Base-by-base conservation (phyloP, 2,329 filamentous ascomycete species). In the Aspergillus tanneri region DNA sequence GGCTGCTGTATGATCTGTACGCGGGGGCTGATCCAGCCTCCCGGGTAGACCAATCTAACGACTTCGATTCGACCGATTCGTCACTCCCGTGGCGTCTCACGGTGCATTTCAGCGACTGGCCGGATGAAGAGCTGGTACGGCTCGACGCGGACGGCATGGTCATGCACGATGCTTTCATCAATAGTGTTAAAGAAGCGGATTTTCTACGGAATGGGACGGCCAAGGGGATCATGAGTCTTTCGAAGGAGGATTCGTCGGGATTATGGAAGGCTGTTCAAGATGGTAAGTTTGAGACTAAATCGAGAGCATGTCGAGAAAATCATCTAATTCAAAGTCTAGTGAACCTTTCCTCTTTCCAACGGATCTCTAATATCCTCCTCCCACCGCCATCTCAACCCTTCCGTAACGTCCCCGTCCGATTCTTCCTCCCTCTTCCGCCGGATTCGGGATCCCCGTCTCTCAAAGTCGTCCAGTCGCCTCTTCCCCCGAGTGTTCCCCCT, bases 211-310 rank as follows among this genome's bases (percentile, higher is more conserved):
- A 93, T 58, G 90, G 90, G 36, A 93, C 87, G 45, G 90, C 89
- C 12, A 90, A 92, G 66, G 86, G 87, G 52, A 91, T 95, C 62
- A 95, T 96, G 89, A 86, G 84, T 45, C 75, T 96, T 62, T 90
- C 86, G 52, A 91, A 90, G 66, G 84, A 88, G 37, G 85, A 95
- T 66, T 93, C 88, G 11, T 88, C 85, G 6, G 81, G 86, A 24
- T 77, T 96, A 25, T 96, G 91, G 90, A 80, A 85, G 56, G 81
- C 88, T 8, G 88, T 95, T 34, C 79, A 86, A 66, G 82, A 87
- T 58, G 87, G 82, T 86, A 71, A 53, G 78, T 69, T 16, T 6
- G 8, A 25, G 34, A 19, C 30, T 5, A n/a, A 28, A 28, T n/a
- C 7, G n/a, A 8, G n/a, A 28, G 25, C 12, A 8, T 28, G 8